phyloP scores from a whole-genome alignment of 208 protist species.

The Trypanosoma lewisi region DNA sequence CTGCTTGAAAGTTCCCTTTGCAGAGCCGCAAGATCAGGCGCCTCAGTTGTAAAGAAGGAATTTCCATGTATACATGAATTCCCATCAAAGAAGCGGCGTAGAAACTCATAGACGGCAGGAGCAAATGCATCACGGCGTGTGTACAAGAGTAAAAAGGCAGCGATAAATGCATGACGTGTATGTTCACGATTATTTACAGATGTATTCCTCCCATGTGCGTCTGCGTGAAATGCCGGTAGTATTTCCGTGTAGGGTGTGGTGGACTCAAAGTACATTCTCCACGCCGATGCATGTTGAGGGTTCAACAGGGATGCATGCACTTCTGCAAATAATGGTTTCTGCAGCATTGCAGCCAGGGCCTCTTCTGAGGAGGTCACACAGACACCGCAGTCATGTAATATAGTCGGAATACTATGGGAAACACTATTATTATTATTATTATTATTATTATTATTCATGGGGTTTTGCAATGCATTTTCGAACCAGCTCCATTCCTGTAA shows the following conservation, averaged over 20 bases:
- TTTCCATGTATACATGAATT: not conserved
- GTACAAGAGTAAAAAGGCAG: constrained; percentile 68
- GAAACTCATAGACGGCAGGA: constrained; percentile 47
- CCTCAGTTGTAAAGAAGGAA: constrained; percentile 52
- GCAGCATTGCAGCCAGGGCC: constrained; percentile 46
- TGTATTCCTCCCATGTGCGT: constrained; percentile 10
- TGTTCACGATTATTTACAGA: constrained; percentile 1
- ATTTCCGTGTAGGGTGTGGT: constrained; percentile 34
- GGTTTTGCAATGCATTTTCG: constrained; percentile 28
- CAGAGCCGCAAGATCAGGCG: constrained; percentile 48
- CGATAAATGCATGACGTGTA: constrained; percentile 52
- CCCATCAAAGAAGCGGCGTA: constrained; percentile 70
- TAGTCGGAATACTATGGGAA: constrained; percentile 6
- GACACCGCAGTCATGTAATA: constrained; percentile 21
- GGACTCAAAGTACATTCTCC: constrained; percentile 55
- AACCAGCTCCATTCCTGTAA: constrained; percentile 75
- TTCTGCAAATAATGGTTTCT: constrained; percentile 55
- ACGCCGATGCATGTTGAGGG: constrained; percentile 31
- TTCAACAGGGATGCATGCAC: constrained; percentile 57
- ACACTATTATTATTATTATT: not conserved
- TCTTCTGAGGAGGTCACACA: constrained; percentile 13
- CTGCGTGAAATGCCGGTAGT: constrained; percentile 49
- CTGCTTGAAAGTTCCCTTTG: constrained; percentile 53
- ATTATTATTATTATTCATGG: not conserved
- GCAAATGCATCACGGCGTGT: constrained; percentile 76